Evolutionary conservation across 2,329 filamentous ascomycete species (phyloP).

Genomic region (Camillea tinctor): DNA sequence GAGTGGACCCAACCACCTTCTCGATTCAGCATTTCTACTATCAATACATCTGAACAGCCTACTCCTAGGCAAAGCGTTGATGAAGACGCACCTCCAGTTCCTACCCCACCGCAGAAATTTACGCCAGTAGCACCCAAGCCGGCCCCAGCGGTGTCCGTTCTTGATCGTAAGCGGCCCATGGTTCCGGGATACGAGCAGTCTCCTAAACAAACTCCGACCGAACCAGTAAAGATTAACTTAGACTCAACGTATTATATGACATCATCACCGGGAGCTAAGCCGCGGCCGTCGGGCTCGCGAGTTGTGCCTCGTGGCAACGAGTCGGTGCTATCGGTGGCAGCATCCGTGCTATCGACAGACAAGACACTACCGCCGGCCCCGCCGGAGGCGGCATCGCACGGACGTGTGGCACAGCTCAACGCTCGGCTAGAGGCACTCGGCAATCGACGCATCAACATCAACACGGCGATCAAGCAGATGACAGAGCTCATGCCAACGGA

Average conservation of each 20-base stretch:
- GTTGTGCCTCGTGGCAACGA: conserved; percentile 15
- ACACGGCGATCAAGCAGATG: conserved; percentile 71
- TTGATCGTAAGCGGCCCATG: conserved; percentile 39
- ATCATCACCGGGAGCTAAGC: conserved; percentile 7
- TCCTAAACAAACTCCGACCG: conserved; percentile 16
- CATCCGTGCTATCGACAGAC: conserved; percentile 31
- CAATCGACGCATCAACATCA: conserved; percentile 69
- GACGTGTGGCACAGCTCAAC: conserved; percentile 66
- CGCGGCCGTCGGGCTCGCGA: conserved; percentile 8
- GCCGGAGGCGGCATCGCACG: conserved; percentile 54
- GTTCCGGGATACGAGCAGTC: conserved; percentile 28
- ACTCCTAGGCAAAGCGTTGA: conserved; percentile 40
- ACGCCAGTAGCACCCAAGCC: conserved; percentile 18
- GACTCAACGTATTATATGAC: conserved; percentile 29
- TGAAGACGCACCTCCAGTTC: conserved; percentile 37
- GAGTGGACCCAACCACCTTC: conserved; percentile 54
- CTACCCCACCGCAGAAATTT: conserved; percentile 35
- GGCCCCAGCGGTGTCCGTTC: conserved; percentile 32
- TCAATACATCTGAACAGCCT: conserved; percentile 50
- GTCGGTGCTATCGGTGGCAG: conserved; percentile 17
- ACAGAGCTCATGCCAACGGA: conserved; percentile 74
- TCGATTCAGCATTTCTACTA: conserved; percentile 64
- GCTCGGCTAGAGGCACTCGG: conserved; percentile 63
- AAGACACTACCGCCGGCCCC: conserved; percentile 64
- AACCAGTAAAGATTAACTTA: conserved; percentile 31